A percentile compares a stretch with the other conserved stretches of the same genome.
phyloP scores from a whole-genome alignment of 148 eudicot species.

The Hydrangea macrophylla region DNA sequence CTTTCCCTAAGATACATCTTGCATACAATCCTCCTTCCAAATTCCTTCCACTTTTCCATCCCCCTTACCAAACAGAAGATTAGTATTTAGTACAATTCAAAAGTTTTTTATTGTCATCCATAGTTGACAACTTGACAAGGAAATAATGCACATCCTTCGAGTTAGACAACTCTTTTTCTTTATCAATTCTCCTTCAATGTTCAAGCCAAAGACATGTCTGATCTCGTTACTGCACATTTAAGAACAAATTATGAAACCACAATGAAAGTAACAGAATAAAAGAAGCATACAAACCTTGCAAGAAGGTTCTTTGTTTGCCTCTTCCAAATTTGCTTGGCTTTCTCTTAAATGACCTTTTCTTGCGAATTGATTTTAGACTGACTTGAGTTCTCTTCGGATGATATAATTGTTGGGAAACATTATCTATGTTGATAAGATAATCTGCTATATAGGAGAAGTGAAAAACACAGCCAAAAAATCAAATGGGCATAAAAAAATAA shows the following conservation, averaged over 20 bases:
- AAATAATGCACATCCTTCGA: not conserved
- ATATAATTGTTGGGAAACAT: constrained; percentile 43
- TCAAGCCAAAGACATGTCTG: not conserved
- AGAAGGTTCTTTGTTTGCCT: constrained; percentile 57
- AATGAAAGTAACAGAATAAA: not conserved
- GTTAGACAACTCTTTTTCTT: too few relatives aligned
- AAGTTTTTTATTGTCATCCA: too few relatives aligned
- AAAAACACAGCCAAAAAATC: too few relatives aligned
- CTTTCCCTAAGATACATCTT: too few relatives aligned
- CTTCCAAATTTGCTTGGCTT: constrained; percentile 40
- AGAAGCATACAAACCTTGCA: constrained; percentile 50
- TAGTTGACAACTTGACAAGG: not conserved
- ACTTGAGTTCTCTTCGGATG: constrained; percentile 42
- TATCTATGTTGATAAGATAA: not conserved
- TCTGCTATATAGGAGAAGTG: too few relatives aligned
- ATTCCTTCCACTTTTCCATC: too few relatives aligned
- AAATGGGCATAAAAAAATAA: too few relatives aligned
- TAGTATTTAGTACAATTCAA: too few relatives aligned
- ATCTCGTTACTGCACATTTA: not conserved
- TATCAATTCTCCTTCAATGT: too few relatives aligned
- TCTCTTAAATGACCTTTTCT: constrained; percentile 79
- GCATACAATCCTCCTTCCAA: too few relatives aligned
- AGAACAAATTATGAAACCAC: not conserved
- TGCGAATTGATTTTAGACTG: constrained; percentile 50
- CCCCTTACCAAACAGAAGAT: too few relatives aligned